phyloP scores from a whole-genome alignment of 257 asterid genomes.

The Penstemon barbatus region DNA sequence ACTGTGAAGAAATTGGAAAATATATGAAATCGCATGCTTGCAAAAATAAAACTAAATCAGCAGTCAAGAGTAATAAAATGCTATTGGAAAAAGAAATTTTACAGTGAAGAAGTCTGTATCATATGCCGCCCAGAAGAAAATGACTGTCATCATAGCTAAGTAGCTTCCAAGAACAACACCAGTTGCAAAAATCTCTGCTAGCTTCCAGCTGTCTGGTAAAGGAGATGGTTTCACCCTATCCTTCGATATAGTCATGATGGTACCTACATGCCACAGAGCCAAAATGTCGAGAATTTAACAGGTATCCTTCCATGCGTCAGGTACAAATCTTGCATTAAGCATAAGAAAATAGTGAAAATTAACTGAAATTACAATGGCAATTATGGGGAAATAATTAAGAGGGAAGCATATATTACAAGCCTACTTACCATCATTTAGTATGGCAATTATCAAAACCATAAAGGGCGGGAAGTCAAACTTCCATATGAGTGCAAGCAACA shows the following conservation, averaged over 20 bases:
- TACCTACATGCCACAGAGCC: slow-evolving; percentile 35
- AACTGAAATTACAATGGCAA: slow-evolving; percentile 1
- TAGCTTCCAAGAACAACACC: slow-evolving; percentile 62
- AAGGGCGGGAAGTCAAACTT: slow-evolving; percentile 34
- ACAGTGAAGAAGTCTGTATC: slow-evolving; percentile 63
- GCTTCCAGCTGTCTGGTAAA: slow-evolving; percentile 68
- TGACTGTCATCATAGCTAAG: slow-evolving; percentile 69
- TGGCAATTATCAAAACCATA: slow-evolving; percentile 36
- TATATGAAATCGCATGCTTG: background rate
- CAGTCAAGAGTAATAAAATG: background rate
- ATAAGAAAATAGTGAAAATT: background rate
- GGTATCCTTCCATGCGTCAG: background rate
- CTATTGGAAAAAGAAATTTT: slow-evolving; percentile 23
- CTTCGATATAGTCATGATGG: slow-evolving; percentile 68
- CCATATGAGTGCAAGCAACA: slow-evolving; percentile 35
- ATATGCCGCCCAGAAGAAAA: slow-evolving; percentile 65
- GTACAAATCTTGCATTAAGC: background rate
- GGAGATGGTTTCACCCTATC: slow-evolving; percentile 77
- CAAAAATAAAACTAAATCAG: background rate
- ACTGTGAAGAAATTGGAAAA: background rate
- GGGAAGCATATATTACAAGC: slow-evolving; percentile 8
- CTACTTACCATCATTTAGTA: slow-evolving; percentile 30
- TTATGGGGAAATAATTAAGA: background rate
- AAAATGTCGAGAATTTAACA: background rate
- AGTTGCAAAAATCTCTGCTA: slow-evolving; percentile 58